Percentiles rank a stretch among this genome's conserved stretches.
Evolutionary conservation across 345 rosid genomes (phyloP).

Genomic region (Corchorus olitorius): DNA sequence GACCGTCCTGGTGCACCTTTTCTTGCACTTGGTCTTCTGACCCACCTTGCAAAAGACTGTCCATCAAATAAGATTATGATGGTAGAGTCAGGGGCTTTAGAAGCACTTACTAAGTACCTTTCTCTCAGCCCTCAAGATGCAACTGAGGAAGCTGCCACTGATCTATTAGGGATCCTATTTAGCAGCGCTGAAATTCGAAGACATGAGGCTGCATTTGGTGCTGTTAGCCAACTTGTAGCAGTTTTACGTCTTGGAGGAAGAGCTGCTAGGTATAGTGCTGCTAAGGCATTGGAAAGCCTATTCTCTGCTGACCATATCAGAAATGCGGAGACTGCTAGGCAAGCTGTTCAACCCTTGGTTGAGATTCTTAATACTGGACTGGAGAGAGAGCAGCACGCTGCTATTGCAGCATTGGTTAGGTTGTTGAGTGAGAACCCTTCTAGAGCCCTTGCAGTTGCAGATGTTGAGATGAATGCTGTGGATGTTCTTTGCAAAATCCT

Average conservation of each 20-base stretch:
- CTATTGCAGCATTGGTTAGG: conserved; percentile 94
- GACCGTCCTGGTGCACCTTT: conserved; percentile 99
- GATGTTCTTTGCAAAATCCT: conserved; percentile 98
- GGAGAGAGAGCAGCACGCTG: conserved; percentile 99
- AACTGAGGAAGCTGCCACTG: conserved; percentile 99
- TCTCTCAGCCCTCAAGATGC: conserved; percentile 98
- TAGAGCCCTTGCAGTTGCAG: conserved; percentile 92
- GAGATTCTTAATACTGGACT: conserved; percentile 94
- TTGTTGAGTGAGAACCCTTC: conserved; percentile 96
- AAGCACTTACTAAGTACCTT: conserved; percentile 93
- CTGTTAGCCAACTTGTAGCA: conserved; percentile 95
- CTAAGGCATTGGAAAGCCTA: conserved; percentile 93
- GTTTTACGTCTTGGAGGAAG: conserved; percentile 97
- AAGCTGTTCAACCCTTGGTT: conserved; percentile 97
- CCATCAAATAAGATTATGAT: conserved; percentile 84
- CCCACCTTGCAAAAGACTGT: conserved; percentile 91
- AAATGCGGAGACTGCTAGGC: conserved; percentile 91
- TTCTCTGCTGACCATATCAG: conserved; percentile 96
- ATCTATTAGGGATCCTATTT: conserved; percentile 84
- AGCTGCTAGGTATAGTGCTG: conserved; percentile 94
- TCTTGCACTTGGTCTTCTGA: conserved; percentile 85
- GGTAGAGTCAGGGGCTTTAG: conserved; percentile 98
- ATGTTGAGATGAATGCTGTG: conserved; percentile 98
- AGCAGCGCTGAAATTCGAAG: conserved; percentile 90
- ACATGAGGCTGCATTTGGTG: conserved; percentile 95